Evolutionary conservation across 345 rosid species (phyloP).

Genomic region (Gossypium anomalum): DNA sequence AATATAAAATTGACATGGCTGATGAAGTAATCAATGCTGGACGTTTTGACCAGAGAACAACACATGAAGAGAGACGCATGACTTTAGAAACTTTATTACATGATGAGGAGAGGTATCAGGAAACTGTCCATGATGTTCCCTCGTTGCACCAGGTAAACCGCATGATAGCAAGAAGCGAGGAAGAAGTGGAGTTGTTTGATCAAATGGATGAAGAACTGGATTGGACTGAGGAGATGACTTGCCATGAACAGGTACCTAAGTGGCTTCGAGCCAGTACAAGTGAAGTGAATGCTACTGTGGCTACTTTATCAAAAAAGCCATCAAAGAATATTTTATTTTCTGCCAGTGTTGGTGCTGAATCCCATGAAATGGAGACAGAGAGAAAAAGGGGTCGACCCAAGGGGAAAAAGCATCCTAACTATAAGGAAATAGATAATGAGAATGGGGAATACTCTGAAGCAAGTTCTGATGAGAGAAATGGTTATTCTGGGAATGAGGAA

Average conservation of each 20-base stretch:
- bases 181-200: slow-evolving; percentile 94
- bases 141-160: slow-evolving; percentile 89
- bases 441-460: slow-evolving; percentile 82
- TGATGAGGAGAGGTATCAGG: slow-evolving; percentile 98
- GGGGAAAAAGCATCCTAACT: slow-evolving; percentile 75
- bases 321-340: slow-evolving; percentile 57
- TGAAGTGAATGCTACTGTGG: slow-evolving; percentile 70
- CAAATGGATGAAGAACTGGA: slow-evolving; percentile 99
- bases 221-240: slow-evolving; percentile 93
- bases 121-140: slow-evolving; percentile 95
- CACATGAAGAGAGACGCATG: slow-evolving; percentile 98
- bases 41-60: slow-evolving; percentile 99
- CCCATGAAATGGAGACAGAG: slow-evolving; percentile 59
- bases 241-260: slow-evolving; percentile 87
- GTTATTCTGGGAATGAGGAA: slow-evolving; percentile 74
- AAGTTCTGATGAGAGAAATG: slow-evolving; percentile 81
- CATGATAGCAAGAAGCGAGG: slow-evolving; percentile 96
- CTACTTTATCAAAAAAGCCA: slow-evolving; percentile 84
- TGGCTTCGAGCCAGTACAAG: slow-evolving; percentile 89
- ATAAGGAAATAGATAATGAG: slow-evolving; percentile 92
- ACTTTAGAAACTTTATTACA: slow-evolving; percentile 95
- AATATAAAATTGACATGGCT: slow-evolving; percentile 99
- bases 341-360: slow-evolving; percentile 42
- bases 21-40: slow-evolving; percentile 99
- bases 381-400: slow-evolving; percentile 88